A percentile compares a stretch with the other conserved stretches of the same genome.
phyloP scores from a whole-genome alignment of 495 filamentous ascomycete species.

The Lindgomyces ingoldianus region DNA sequence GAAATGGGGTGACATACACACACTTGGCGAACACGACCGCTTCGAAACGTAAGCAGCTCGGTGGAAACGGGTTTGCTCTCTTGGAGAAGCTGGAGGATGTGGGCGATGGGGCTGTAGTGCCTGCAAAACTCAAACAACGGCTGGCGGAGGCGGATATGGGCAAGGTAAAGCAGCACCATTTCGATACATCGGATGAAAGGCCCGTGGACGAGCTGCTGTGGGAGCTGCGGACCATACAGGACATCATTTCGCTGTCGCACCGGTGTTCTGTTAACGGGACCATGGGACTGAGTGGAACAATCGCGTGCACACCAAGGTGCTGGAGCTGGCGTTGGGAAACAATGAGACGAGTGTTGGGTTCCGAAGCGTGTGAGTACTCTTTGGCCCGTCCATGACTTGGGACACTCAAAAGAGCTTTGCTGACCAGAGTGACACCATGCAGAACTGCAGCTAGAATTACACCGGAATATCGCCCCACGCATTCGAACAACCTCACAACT shows the following conservation, averaged over 20 bases:
- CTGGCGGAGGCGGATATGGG: constrained; percentile 4
- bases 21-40: too few relatives aligned
- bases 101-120: constrained; percentile 1
- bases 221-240: constrained; percentile 11
- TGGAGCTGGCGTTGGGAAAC: constrained; percentile 7
- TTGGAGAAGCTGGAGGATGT: constrained; percentile 11
- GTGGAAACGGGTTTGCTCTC: background rate
- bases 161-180: background rate
- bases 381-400: constrained; percentile 4
- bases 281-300: too few relatives aligned
- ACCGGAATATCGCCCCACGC: constrained; percentile 1
- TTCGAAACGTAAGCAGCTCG: background rate
- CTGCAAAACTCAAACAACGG: constrained; percentile 4
- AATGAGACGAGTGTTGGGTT: constrained; percentile 6
- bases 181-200: constrained; percentile 4
- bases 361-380: constrained; percentile 3
- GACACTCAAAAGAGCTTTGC: background rate
- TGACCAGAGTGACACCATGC: background rate
- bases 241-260: constrained; percentile 2
- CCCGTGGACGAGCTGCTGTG: constrained; percentile 10
- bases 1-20: too few relatives aligned
- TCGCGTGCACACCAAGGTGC: too few relatives aligned
- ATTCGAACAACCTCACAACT: background rate
- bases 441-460: constrained; percentile 11
- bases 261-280: too few relatives aligned